These are phyloP conservation scores for Psidium guajava DNA, from an alignment of 345 rosid species.

Conservation along the genomic window DNA sequence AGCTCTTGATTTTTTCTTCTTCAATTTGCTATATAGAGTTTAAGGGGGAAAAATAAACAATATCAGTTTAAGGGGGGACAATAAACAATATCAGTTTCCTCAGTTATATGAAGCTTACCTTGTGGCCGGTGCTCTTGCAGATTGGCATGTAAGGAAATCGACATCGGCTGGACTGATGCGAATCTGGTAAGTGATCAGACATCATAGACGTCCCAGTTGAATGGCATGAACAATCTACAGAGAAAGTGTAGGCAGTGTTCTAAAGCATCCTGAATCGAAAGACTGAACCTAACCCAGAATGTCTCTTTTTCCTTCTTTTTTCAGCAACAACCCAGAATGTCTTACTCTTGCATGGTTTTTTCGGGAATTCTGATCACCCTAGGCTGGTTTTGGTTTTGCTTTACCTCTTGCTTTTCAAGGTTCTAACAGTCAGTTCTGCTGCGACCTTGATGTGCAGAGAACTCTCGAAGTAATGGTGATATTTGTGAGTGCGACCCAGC, in stretches of 20 bases:
- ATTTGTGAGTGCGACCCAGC: conserved; percentile 54
- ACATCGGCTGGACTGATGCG: conserved; percentile 63
- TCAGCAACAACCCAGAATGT: neutral
- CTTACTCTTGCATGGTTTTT: neutral
- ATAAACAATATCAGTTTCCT: neutral
- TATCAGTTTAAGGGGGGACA: neutral
- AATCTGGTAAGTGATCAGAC: conserved; percentile 36
- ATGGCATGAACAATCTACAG: neutral
- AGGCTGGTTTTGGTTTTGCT: neutral
- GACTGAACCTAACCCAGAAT: neutral
- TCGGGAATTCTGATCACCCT: neutral
- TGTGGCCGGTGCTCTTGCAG: conserved; percentile 21
- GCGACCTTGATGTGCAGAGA: conserved; percentile 29
- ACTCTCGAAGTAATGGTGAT: conserved; percentile 63
- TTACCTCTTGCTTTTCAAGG: neutral
- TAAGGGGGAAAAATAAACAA: no score
- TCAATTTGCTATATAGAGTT: neutral
- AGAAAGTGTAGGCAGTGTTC: neutral
- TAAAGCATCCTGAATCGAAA: neutral
- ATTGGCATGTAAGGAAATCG: conserved; percentile 80
- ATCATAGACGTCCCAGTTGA: neutral
- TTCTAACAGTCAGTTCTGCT: neutral
- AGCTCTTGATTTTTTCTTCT: neutral
- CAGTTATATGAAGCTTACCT: neutral
- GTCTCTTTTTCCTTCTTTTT: neutral